Base-by-base conservation (phyloP, 139 green algal species). In the Diplosphaera chodatii region DNA sequence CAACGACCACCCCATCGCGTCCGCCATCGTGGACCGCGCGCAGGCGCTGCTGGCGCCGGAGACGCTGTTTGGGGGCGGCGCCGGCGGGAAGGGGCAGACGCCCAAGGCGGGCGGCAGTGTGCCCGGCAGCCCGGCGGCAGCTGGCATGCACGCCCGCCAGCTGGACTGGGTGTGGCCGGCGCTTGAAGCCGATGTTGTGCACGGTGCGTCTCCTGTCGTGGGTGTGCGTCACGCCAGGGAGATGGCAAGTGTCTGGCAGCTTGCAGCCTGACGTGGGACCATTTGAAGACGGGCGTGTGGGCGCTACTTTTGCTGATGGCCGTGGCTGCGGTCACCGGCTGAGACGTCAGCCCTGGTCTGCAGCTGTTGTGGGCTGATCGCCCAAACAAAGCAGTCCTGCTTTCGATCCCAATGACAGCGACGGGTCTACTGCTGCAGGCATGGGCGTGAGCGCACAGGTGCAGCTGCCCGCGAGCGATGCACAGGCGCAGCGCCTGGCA, bases 1-100 rank as follows among this genome's bases (percentile, higher is more conserved):
- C 41, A 93, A 81, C 62, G 92, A 98, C 80, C 95, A 99, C 79
- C 95, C 95, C 0, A 76, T 98, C 41, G 95, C 89, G 0, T 55
- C 40, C 0, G 92, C 94, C 1, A 74, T 98, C 34, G 70, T 98
- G 32, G 65, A 80, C 0, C 92, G 80, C 69, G 79, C 79, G 63
- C 48, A 59, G 48, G 3, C 18, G 48, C 16, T 59, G 48, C 48
- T 59, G 48, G 48, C 48, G 16, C 48, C 48, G 8, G 16, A 59
- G 48, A 59, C 48, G 48, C 48, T 59, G 48, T 23, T 25, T 18
- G 48, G n/a, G n/a, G n/a, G 48, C 48, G 48, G 48, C 18, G 48
- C 48, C 48, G 16, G 13, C 3, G 25, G 13, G 48, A 10, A 10
- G 16, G 25, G 25, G 48, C 48, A 59, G 48, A 59, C n/a, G n/a